These are phyloP conservation scores for Xylona heveae DNA, from an alignment of 495 filamentous ascomycete species.

Conservation along the genomic window DNA sequence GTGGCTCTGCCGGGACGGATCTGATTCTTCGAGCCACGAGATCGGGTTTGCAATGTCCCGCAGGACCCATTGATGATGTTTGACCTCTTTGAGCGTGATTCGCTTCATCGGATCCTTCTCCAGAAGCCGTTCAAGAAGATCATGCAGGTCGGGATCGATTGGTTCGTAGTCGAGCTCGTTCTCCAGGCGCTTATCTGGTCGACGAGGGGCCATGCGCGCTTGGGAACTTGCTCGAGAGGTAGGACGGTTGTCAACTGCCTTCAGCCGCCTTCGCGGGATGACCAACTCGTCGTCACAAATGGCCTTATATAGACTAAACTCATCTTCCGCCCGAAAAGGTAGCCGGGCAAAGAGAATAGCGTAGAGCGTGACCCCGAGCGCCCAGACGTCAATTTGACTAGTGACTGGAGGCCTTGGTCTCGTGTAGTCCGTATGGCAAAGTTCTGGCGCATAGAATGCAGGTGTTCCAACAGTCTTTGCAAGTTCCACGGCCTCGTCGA, in stretches of 20 bases:
- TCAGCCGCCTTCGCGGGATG: conserved; percentile 61
- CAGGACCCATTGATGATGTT: conserved; percentile 91
- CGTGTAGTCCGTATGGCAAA: conserved; percentile 63
- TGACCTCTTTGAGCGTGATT: conserved; percentile 80
- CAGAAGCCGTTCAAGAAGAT: conserved; percentile 63
- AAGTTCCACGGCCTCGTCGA: conserved; percentile 80
- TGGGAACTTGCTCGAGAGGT: conserved; percentile 19
- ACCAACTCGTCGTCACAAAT: conserved; percentile 83
- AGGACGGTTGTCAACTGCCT: conserved; percentile 43
- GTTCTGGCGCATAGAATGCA: conserved; percentile 91
- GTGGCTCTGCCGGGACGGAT: conserved; percentile 58
- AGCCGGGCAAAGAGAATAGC: conserved; percentile 85
- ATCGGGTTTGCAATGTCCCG: conserved; percentile 51
- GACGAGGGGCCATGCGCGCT: conserved; percentile 17
- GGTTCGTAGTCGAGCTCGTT: conserved; percentile 68
- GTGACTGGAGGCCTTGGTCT: conserved; percentile 31
- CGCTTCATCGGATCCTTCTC: conserved; percentile 74
- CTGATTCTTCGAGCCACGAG: conserved; percentile 81
- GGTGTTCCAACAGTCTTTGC: conserved; percentile 96
- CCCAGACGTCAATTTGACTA: conserved; percentile 85
- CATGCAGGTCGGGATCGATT: conserved; percentile 58
- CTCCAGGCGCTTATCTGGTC: conserved; percentile 20
- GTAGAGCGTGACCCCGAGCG: conserved; percentile 85
- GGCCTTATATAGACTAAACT: conserved; percentile 71
- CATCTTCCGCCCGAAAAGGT: conserved; percentile 78